Base-by-base conservation (phyloP, 2,329 filamentous ascomycete genomes). In the Hypoxylon sp. region DNA sequence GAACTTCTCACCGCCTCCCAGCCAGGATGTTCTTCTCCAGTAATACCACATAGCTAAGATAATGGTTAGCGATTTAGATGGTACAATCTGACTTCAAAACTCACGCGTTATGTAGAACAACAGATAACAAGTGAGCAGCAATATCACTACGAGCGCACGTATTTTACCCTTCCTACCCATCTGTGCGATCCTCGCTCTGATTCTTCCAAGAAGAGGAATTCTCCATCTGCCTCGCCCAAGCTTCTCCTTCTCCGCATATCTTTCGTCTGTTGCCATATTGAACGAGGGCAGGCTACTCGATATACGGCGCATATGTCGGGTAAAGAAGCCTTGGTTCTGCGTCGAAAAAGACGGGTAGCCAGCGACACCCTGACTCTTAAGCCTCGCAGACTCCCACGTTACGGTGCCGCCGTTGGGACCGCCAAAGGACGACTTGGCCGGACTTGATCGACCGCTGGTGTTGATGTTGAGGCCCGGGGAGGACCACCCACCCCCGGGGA, bases 1-100 rank as follows among this genome's bases (percentile, higher is more conserved):
- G 74, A 91, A 94, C 74, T 97, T 98, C 74, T 90, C 89, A 19
- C 95, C 95, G 50, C 92, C 92, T 52, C 94, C 94, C 3, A 96
- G 82, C 78, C 85, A 85, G 34, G 89, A 81, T 48, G 90, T 85
- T 79, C 91, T 85, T 72, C 93, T 88, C 82, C 92, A 97, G 76
- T 80, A 79, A 70, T 86, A 86, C 32, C 83, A 72, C 4, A 87
- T 74, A 22, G 84, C 84, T 86, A 70, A 15, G 43, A 17, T n/a
- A 11, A 39, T 47, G 28, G 67, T 79, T 66, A 79, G 72, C 47
- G n/a, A 62, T 32, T 37, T 47, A 17, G 10, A 44, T 37, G 10
- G 19, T 39, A n/a, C 26, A 46, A 43, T 15, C 4, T n/a, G 55
- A 48, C 1, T 17, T 30, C 26, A 53, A 20, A 47, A 87, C 92